Base-by-base conservation (phyloP, 345 rosid genomes). In the Citrus inodora region DNA sequence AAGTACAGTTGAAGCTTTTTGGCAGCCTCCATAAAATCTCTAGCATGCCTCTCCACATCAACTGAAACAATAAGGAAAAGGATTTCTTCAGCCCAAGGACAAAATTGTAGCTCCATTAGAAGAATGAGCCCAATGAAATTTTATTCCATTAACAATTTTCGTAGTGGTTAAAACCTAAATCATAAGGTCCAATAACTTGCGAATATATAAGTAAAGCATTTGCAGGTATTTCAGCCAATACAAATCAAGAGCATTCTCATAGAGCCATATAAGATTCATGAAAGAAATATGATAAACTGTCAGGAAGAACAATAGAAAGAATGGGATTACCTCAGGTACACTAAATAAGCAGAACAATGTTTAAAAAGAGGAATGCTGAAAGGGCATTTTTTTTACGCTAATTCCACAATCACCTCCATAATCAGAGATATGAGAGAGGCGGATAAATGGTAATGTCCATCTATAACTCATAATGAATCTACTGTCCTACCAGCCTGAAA, bases 21-120 rank as follows among this genome's bases (percentile, higher is more conserved):
- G 59, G 98, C 99, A 74, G 98, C 99, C 89, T 92, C 98, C 98
- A 94, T 96, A 86, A 96, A 96, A 66, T 96, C 98, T 83, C 98
- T 88, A 10, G 98, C 98, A 72, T 94, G 94, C 75, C 94, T 90
- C 87, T 91, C 98, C 63, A 91, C 99, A 80, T 92, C 99, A 86
- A 92, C 98, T 92, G 78, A 64, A 83, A 4, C 46, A 67, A 73
- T 79, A 46, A 73, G 71, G 73, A 71, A 73, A 74, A 24, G 56
- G 74, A 32, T 21, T 78, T 63, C 40, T 64, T 62, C 32, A n/a
- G 25, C 21, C 33, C 21, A 24, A 0, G 59, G 35, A 75, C 21
- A 61, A 14, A 5, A 46, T 32, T 19, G 77, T 10, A 63, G 22
- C 63, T 21, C 42, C 61, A 75, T 42, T 46, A 28, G 55, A 60